Conservation (phyloP, 192 early-diverging fungal genomes). For the Martensiomyces pterosporus region DNA sequence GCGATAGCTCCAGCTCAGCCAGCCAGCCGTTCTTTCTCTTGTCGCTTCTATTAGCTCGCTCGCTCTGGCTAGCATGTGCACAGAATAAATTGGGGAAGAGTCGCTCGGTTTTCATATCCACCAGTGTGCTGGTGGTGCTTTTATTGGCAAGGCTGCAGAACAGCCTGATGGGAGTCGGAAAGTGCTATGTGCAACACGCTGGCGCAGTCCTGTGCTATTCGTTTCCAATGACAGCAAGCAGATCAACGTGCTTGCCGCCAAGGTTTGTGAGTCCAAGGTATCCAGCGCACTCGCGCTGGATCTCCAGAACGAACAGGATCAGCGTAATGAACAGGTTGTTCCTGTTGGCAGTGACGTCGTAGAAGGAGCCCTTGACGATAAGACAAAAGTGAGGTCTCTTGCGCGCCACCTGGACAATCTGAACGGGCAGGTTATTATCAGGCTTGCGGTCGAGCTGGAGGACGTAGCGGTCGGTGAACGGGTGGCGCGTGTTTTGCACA, state of each 20-base stretch:
- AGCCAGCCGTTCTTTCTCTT: too few relatives aligned
- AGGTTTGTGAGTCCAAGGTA: conserved; percentile 57
- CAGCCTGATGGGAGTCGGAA: too few relatives aligned
- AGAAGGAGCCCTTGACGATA: conserved; percentile 52
- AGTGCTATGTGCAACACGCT: too few relatives aligned
- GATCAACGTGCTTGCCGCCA: conserved; percentile 50
- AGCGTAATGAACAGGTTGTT: conserved; percentile 47
- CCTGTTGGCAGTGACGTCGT: conserved; percentile 53
- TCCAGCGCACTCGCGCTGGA: conserved; percentile 53
- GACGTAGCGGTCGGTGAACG: conserved; percentile 56
- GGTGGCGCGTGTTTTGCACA: conserved; percentile 43
- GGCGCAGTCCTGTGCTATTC: too few relatives aligned
- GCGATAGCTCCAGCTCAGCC: too few relatives aligned
- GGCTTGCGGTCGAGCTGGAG: conserved; percentile 51
- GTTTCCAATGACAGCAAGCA: conserved; percentile 53
- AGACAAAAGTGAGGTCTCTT: conserved; percentile 54
- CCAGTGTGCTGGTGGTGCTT: too few relatives aligned
- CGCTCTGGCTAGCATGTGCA: not conserved
- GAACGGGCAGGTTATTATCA: conserved; percentile 44
- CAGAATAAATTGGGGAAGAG: too few relatives aligned
- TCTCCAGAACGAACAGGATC: conserved; percentile 54
- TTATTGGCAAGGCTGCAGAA: too few relatives aligned
- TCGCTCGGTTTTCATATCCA: too few relatives aligned
- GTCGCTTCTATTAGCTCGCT: too few relatives aligned
- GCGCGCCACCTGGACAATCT: conserved; percentile 56